A percentile compares a stretch with the other conserved stretches of the same genome.
These are phyloP conservation scores for Xylaria sp. DNA, from an alignment of 2,329 filamentous ascomycete species.

Conservation along the genomic window DNA sequence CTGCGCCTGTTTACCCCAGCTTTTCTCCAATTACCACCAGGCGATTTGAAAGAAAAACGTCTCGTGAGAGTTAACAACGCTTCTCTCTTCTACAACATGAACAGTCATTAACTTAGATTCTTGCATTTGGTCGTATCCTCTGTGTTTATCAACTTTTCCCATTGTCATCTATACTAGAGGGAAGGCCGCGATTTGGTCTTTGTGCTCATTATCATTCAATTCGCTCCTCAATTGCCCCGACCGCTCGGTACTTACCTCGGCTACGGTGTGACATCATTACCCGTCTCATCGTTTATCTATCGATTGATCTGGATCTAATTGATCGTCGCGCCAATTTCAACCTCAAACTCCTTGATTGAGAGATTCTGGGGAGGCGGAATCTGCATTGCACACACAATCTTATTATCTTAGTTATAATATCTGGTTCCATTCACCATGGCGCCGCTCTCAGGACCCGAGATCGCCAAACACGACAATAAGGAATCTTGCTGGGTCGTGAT, in stretches of 20 bases:
- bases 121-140: not conserved
- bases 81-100: not conserved
- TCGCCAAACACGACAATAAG: slow-evolving; percentile 78
- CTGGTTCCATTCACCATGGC: slow-evolving; percentile 44
- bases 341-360: not conserved
- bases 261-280: slow-evolving; percentile 34
- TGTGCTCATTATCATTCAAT: not conserved
- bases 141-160: not conserved
- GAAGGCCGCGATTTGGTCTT: not conserved
- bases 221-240: slow-evolving; percentile 3
- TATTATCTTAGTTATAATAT: not conserved
- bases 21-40: slow-evolving; percentile 33
- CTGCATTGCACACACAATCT: not conserved
- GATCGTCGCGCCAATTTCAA: slow-evolving; percentile 15
- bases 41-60: slow-evolving; percentile 26
- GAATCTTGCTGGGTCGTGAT: slow-evolving; percentile 94
- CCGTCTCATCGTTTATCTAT: not conserved
- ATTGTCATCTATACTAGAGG: not conserved
- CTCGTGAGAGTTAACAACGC: not conserved
- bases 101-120: not conserved
- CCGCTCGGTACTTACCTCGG: not conserved
- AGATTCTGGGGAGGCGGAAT: not conserved
- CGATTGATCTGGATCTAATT: slow-evolving; percentile 3
- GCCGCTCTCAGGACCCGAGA: slow-evolving; percentile 63
- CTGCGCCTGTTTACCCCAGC: not conserved